These are phyloP conservation scores for Schizopora paradoxa DNA, from an alignment of 1,284 basidiomycete species.

Conservation along the genomic window DNA sequence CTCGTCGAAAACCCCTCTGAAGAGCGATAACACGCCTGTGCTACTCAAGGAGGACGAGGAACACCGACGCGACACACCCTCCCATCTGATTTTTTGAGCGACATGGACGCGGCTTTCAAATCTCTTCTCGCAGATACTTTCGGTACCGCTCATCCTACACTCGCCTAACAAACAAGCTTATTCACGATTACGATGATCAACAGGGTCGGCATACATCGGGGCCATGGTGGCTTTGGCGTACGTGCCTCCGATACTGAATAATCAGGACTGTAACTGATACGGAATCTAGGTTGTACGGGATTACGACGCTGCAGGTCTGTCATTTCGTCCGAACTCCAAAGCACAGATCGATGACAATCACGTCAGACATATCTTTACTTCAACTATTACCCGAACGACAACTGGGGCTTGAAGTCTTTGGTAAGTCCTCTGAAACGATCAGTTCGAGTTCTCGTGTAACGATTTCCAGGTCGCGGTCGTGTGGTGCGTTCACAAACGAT, in stretches of 20 bases:
- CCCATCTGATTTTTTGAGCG: no score
- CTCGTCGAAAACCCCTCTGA: no score
- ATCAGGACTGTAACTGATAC: not conserved
- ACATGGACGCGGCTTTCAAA: no score
- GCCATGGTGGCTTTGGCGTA: slow-evolving; percentile 14
- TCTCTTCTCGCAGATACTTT: no score
- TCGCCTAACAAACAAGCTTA: no score
- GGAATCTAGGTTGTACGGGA: slow-evolving; percentile 9
- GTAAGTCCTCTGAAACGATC: slow-evolving; percentile 8
- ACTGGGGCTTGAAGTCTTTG: slow-evolving; percentile 5
- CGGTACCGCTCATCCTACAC: no score
- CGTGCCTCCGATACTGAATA: not conserved
- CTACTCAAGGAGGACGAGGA: no score
- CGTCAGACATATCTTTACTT: slow-evolving; percentile 13
- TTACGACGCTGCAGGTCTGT: slow-evolving; percentile 14
- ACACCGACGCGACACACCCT: no score
- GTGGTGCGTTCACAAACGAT: slow-evolving; percentile 12
- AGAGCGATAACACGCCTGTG: no score
- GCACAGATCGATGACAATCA: not conserved
- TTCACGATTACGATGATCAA: no score
- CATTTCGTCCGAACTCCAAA: not conserved
- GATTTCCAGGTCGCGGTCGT: slow-evolving; percentile 9
- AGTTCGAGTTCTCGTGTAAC: not conserved
- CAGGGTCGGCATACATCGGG: slow-evolving; percentile 13
- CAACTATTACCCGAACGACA: slow-evolving; percentile 15